Evolutionary conservation across 345 rosid genomes (phyloP).

Genomic region (Limnanthes douglasii): DNA sequence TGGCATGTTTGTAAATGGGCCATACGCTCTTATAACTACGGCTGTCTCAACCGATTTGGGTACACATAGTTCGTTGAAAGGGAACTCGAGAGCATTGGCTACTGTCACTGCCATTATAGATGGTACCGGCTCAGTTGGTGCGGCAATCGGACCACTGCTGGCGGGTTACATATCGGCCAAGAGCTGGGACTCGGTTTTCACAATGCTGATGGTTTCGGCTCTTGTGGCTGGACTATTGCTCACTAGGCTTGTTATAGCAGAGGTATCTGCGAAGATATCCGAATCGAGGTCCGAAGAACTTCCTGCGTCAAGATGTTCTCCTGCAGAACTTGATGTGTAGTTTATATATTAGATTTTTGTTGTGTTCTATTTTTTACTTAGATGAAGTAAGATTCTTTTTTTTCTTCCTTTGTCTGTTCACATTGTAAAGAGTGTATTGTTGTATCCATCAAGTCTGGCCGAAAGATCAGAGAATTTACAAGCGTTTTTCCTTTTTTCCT

Average conservation of each 20-base stretch:
- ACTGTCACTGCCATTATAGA: constrained; percentile 96
- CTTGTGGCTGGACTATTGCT: constrained; percentile 63
- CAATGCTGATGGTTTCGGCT: constrained; percentile 91
- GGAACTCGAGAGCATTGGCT: constrained; percentile 85
- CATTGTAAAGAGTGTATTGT: too few relatives aligned
- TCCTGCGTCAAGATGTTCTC: too few relatives aligned
- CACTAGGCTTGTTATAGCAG: constrained; percentile 66
- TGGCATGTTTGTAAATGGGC: constrained; percentile 88
- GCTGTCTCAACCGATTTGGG: constrained; percentile 96
- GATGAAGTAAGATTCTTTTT: too few relatives aligned
- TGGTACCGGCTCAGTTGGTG: constrained; percentile 96
- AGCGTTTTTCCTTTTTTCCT: too few relatives aligned
- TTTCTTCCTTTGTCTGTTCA: too few relatives aligned
- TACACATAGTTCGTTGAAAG: constrained; percentile 78
- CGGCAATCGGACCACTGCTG: constrained; percentile 84
- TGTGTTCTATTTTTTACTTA: too few relatives aligned
- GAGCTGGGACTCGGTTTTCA: constrained; percentile 86
- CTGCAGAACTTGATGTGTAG: too few relatives aligned
- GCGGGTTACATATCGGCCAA: constrained; percentile 77
- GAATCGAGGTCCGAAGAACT: constrained; percentile 22
- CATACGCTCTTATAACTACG: constrained; percentile 88
- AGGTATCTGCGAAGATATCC: constrained; percentile 51
- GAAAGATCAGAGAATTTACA: too few relatives aligned
- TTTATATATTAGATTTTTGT: too few relatives aligned
- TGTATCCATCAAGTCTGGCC: too few relatives aligned